Evolutionary conservation across 441 rosid genomes (phyloP), one percentile per base, ranked within the genome.

Genomic region (Aleurites moluccanus): DNA sequence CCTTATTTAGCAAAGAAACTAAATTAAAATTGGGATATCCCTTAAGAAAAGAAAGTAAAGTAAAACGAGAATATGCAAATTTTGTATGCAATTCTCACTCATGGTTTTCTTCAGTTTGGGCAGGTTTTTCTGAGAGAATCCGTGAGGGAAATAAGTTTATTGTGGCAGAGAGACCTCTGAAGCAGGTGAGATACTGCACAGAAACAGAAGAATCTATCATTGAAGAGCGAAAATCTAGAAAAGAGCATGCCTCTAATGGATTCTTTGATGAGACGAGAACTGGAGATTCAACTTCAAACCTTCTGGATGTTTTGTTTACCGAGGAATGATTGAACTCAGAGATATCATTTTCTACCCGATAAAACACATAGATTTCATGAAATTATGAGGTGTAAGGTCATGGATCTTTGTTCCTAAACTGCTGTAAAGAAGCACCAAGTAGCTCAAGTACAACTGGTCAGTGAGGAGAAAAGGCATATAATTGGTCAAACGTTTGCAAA

Each of bases 81-180:
- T 27, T 10, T 0, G 25, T 52, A 38, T 71, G 30, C 33, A 49
- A 38, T 73, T 77, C 76, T 77, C 53, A 68, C 70, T 10, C 20
- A 14, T 0, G 45, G 16, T 30, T 66, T 20, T 59, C 28, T 76
- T 67, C 93, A 95, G 99, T 93, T 74, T 95, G 99, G 99, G 98
- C 98, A 73, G 96, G 96, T 21, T 90, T 95, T 82, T 77, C 98
- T n/a, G 96, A 92, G 83, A 88, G 92, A 83, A 77, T 44, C 28
- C 96, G 92, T 1, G 92, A 93, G 45, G 97, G 98, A 33, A 89
- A 83, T 86, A 95, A 95, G 80, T 95, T 86, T 82, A 73, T 88
- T 73, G 97, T 95, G 64, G 96, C 94, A 1, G 97, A 89, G 77
- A 92, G 63, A 79, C 89, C 91, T 0, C 67, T 65, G 44, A 91